These are phyloP conservation scores for Aspergillus niger DNA, from an alignment of 2,329 filamentous ascomycete genomes.

Conservation along the genomic window DNA sequence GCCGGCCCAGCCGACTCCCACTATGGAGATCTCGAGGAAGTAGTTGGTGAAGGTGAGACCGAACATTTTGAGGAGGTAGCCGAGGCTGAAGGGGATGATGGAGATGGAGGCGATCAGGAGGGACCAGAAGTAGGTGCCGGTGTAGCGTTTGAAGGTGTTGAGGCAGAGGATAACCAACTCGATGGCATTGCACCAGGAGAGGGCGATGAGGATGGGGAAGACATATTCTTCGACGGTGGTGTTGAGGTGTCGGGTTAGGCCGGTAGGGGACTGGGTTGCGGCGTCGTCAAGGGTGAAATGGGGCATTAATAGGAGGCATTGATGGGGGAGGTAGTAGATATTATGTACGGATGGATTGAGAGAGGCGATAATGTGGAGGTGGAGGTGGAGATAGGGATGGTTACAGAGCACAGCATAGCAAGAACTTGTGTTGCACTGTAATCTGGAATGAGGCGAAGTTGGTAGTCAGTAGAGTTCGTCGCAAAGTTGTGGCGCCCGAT, in stretches of 20 bases:
- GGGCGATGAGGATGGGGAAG: constrained; percentile 41
- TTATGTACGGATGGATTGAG: background rate
- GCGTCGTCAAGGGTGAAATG: constrained; percentile 12
- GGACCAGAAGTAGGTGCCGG: constrained; percentile 53
- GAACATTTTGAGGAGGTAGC: constrained; percentile 50
- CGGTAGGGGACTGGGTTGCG: constrained; percentile 3
- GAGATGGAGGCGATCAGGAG: constrained; percentile 46
- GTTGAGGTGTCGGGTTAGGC: constrained; percentile 10
- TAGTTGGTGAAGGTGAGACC: constrained; percentile 35
- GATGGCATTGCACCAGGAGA: constrained; percentile 52
- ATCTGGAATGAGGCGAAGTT: no score
- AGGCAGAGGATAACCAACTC: constrained; percentile 52
- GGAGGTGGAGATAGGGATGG: background rate
- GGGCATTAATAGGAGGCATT: constrained; percentile 9
- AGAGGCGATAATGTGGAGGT: background rate
- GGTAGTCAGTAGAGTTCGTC: background rate
- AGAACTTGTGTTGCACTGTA: no score
- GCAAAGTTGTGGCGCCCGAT: background rate
- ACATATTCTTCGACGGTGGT: constrained; percentile 30
- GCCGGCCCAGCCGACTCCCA: constrained; percentile 47
- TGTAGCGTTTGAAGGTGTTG: constrained; percentile 48
- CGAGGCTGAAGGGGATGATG: constrained; percentile 48
- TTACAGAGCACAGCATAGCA: no score
- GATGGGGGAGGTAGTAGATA: background rate
- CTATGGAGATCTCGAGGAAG: constrained; percentile 40